phyloP scores from a whole-genome alignment of 2,329 filamentous ascomycete species.

The Pseudocercospora eumusae region DNA sequence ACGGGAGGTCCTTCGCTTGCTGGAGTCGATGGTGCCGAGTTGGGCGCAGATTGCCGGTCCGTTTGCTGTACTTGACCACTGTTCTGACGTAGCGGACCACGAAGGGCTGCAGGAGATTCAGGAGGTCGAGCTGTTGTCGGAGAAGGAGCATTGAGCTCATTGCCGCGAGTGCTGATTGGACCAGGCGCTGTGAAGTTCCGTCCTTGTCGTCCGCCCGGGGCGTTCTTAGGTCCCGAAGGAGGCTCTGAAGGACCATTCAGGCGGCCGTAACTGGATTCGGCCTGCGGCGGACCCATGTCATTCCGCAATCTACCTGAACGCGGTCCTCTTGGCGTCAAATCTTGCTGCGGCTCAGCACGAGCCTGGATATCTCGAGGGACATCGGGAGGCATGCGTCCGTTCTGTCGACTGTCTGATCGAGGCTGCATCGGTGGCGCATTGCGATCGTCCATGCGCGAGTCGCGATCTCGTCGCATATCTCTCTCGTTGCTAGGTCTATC shows the following conservation, averaged over 20 bases:
- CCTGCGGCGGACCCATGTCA: constrained; percentile 41
- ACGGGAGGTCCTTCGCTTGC: constrained; percentile 32
- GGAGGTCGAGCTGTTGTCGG: constrained; percentile 30
- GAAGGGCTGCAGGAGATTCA: constrained; percentile 29
- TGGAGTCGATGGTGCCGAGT: constrained; percentile 34
- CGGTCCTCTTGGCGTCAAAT: constrained; percentile 56
- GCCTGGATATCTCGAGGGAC: constrained; percentile 28
- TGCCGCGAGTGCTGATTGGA: constrained; percentile 25
- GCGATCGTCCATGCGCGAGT: constrained; percentile 30
- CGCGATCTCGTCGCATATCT: constrained; percentile 28
- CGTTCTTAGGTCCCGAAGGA: constrained; percentile 58
- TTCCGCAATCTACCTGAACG: constrained; percentile 52
- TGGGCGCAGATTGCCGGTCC: constrained; percentile 30
- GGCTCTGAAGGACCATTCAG: constrained; percentile 52
- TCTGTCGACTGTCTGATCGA: constrained; percentile 27
- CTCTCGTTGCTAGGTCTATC: constrained; percentile 32
- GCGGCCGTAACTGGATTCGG: constrained; percentile 53
- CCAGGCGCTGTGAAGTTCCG: constrained; percentile 44
- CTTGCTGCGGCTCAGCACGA: constrained; percentile 38
- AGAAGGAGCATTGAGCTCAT: constrained; percentile 30
- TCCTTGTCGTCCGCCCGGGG: constrained; percentile 41
- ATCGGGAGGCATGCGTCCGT: constrained; percentile 39
- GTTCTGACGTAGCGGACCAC: constrained; percentile 23
- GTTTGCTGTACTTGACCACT: constrained; percentile 20
- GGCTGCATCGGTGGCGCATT: constrained; percentile 37